Evolutionary conservation across 2,329 filamentous ascomycete species (phyloP).

Genomic region (Epichloe aotearoae): DNA sequence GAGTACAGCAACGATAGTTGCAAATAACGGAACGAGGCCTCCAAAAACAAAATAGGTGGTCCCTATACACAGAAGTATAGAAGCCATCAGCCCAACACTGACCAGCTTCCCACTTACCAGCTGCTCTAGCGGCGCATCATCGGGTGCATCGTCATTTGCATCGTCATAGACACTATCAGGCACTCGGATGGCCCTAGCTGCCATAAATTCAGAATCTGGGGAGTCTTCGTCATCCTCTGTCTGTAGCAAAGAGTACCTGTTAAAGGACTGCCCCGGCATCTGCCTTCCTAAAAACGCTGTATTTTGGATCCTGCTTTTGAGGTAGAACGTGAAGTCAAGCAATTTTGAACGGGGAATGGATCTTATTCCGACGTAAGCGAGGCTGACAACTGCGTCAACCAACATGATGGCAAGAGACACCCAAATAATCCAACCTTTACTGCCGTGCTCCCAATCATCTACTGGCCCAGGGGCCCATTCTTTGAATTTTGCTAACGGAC

Average conservation of each 20-base stretch:
- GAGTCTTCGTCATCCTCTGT: background rate
- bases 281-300: background rate
- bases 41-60: conserved; percentile 79
- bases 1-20: conserved; percentile 65
- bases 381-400: conserved; percentile 77
- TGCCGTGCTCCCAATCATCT: conserved; percentile 79
- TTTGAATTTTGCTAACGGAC: conserved; percentile 69
- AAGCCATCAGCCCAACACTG: conserved; percentile 59
- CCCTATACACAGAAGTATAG: conserved; percentile 64
- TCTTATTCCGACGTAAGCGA: conserved; percentile 62
- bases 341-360: conserved; percentile 28
- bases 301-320: background rate
- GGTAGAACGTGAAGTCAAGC: conserved; percentile 5
- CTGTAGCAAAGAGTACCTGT: conserved; percentile 14
- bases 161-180: background rate
- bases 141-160: conserved; percentile 32
- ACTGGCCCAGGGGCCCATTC: conserved; percentile 87
- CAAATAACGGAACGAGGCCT: conserved; percentile 62
- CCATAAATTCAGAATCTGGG: background rate
- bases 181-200: background rate
- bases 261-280: background rate
- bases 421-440: conserved; percentile 99
- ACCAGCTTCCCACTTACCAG: conserved; percentile 63
- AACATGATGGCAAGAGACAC: conserved; percentile 93
- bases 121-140: conserved; percentile 75